Conservation (phyloP, 768 basidiomycete species). For the Amanita pseudoporphyria region DNA sequence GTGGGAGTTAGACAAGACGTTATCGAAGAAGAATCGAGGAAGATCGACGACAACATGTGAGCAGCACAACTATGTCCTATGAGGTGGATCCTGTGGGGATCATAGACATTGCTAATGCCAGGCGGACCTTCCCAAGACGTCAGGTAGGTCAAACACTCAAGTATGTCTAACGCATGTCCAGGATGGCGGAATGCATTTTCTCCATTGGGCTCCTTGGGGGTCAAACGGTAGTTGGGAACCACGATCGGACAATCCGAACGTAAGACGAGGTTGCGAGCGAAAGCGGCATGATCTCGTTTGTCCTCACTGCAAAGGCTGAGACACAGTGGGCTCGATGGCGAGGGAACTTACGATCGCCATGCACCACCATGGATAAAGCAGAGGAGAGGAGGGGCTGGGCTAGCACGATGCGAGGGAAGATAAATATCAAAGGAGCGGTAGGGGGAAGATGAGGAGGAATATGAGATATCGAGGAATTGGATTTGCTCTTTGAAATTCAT, state of each 20-base stretch:
- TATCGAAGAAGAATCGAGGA: conserved; percentile 41
- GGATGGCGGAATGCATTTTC: conserved; percentile 50
- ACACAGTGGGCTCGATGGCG: conserved; percentile 5
- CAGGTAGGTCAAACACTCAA: conserved; percentile 53
- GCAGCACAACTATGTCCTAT: conserved; percentile 79
- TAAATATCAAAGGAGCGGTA: conserved; percentile 50
- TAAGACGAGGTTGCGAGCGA: conserved; percentile 44
- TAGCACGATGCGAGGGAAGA: conserved; percentile 18
- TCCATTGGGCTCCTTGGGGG: conserved; percentile 28
- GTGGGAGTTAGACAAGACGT: conserved; percentile 38
- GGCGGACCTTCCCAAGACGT: conserved; percentile 32
- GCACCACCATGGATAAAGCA: conserved; percentile 81
- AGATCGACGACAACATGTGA: conserved; percentile 67
- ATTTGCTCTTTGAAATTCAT: conserved; percentile 15
- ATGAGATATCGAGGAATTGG: conserved; percentile 26
- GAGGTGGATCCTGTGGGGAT: conserved; percentile 38
- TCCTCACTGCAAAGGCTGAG: conserved; percentile 45
- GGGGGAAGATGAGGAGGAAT: conserved; percentile 18
- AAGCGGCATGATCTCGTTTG: conserved; percentile 45
- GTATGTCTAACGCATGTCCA: conserved; percentile 56
- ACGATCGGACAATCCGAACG: conserved; percentile 49
- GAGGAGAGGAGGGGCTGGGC: conserved; percentile 30
- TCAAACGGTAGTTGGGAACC: conserved; percentile 74
- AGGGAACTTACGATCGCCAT: conserved; percentile 57
- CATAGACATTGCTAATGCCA: conserved; percentile 20